These are phyloP conservation scores for Solanum dulcamara DNA, from an alignment of 257 asterid genomes.

Conservation along the genomic window DNA sequence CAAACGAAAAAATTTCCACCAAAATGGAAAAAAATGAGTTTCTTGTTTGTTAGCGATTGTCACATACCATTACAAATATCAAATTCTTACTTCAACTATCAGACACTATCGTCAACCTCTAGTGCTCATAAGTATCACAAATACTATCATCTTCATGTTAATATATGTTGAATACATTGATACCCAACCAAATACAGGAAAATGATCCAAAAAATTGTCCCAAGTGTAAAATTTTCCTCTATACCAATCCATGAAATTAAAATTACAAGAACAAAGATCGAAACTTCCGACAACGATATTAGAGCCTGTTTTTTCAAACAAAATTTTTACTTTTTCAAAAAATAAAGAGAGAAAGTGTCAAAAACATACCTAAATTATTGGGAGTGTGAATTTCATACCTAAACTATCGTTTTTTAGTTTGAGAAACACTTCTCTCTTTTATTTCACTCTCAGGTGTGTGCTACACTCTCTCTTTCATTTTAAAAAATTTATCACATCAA, in stretches of 20 bases:
- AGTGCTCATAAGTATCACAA: not conserved
- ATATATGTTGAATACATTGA: not conserved
- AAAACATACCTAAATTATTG: too few species aligned
- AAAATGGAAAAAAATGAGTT: not conserved
- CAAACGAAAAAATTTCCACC: not conserved
- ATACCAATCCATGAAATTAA: not conserved
- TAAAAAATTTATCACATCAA: too few species aligned
- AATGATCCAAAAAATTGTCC: not conserved
- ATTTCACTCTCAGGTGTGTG: too few species aligned
- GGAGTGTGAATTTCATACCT: too few species aligned
- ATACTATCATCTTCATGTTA: not conserved
- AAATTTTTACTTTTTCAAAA: not conserved
- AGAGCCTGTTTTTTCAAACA: not conserved
- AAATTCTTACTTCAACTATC: not conserved
- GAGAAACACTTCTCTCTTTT: too few species aligned
- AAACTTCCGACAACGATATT: not conserved
- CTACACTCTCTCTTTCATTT: too few species aligned
- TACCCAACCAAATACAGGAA: not conserved
- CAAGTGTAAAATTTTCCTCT: not conserved
- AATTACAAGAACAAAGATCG: not conserved
- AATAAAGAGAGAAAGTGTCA: too few species aligned
- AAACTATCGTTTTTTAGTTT: too few species aligned
- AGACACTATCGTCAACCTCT: not conserved
- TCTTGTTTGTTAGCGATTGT: not conserved
- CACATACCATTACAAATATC: not conserved